Evolutionary conservation across 2,329 filamentous ascomycete species (phyloP), one percentile per base, ranked within the genome.

Genomic region (Colletotrichum lupini): DNA sequence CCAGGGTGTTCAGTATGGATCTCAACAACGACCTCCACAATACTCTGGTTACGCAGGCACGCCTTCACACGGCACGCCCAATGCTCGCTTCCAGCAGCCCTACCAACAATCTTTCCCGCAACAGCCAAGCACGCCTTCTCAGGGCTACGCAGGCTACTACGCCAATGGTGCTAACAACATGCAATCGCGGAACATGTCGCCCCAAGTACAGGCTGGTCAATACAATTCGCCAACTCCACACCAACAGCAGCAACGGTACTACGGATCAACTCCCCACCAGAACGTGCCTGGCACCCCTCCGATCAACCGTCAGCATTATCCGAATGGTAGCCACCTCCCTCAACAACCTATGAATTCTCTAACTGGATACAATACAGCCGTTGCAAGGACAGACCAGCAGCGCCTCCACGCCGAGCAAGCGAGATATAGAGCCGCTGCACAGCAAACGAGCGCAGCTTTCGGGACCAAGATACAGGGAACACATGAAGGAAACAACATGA

Each of bases 1-100:
- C 70, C 84, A 87, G 73, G 85, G 82, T 73, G 85, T 88, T 80
- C 83, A 87, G 58, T 89, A 85, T 73, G 83, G 83, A 37, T 84
- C 81, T 55, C 88, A 87, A 74, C 84, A 82, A 73, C 84, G 87
- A 66, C 82, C 84, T 16, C 81, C 79, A 30, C 85, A 85, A 68
- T 85, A 84, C 57, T 76, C 80, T 5, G 79, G 78, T 8, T 85
- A 85, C 59, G 79, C 72, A 19, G 66, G 76, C 75, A 81, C 82
- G 73, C 76, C 79, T 28, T 85, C 83, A 70, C 81, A 83, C 35
- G 83, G 81, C 30, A 84, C 83, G 11, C 83, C 85, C 2, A 83
- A 81, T 71, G 82, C 85, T 22, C 84, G 86, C 42, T 87, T 82
- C 67, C 80, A 81, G 30, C 77, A 77, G 30, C 75, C 77, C 4